Percentiles rank a stretch among this genome's conserved stretches.
Conservation (phyloP, 768 basidiomycete genomes). For the Fibroporia radiculosa region DNA sequence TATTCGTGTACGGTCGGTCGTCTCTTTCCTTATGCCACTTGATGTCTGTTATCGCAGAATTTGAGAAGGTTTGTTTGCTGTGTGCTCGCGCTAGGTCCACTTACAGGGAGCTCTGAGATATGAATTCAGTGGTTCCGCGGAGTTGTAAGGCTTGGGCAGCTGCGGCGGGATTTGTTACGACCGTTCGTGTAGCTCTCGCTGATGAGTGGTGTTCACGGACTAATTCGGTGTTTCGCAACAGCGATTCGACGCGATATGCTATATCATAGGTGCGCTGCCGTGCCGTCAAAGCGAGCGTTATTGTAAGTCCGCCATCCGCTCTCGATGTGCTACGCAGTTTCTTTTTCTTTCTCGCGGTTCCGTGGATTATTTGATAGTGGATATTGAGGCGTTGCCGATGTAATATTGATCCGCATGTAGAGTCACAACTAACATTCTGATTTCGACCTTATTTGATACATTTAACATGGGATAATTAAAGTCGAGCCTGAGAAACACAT, state of each 20-base stretch:
- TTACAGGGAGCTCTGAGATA: background rate
- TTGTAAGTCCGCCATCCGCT: too few species aligned
- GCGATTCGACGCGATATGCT: too few species aligned
- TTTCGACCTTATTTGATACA: too few species aligned
- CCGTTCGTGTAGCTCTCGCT: background rate
- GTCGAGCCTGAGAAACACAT: background rate
- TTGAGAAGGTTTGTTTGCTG: slow-evolving; percentile 5
- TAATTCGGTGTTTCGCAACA: background rate
- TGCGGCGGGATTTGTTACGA: background rate
- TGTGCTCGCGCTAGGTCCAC: background rate
- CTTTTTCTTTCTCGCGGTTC: too few species aligned
- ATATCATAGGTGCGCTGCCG: too few species aligned
- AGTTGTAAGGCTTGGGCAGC: background rate
- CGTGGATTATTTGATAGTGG: too few species aligned
- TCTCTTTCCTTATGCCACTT: slow-evolving; percentile 8
- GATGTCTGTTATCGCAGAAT: background rate
- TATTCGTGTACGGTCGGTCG: slow-evolving; percentile 23
- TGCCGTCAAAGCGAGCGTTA: too few species aligned
- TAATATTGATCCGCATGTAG: too few species aligned
- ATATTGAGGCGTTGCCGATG: too few species aligned
- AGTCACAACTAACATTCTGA: too few species aligned
- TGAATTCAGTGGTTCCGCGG: background rate
- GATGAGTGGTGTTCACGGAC: background rate
- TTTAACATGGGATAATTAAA: too few species aligned
- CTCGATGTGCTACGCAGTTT: too few species aligned